Conservation (phyloP, 371 early-diverging fungal genomes). For the Rhizomucor miehei region DNA sequence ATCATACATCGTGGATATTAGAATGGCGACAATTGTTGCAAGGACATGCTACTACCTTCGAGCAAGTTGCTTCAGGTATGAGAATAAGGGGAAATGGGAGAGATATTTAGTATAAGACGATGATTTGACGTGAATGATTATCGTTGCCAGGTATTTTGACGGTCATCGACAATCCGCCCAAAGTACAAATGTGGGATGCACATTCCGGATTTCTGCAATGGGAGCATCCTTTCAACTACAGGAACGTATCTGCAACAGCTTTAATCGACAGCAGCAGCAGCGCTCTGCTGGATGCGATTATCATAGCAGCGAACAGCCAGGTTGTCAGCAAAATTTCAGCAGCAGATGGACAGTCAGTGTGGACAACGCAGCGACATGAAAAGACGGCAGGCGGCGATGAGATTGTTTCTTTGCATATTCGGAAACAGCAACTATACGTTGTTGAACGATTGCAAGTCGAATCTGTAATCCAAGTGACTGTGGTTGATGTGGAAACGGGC, state of each 20-base stretch:
- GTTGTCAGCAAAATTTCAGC: too few species aligned
- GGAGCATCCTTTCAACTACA: background rate
- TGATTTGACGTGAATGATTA: constrained; percentile 20
- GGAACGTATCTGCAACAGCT: too few species aligned
- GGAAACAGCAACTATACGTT: constrained; percentile 15
- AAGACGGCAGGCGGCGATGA: too few species aligned
- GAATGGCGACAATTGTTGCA: background rate
- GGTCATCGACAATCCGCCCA: background rate
- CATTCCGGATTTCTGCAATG: constrained; percentile 10
- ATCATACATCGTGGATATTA: too few species aligned
- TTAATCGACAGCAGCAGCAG: too few species aligned
- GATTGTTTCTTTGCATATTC: constrained; percentile 6
- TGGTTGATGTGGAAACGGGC: constrained; percentile 20
- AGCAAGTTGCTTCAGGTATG: too few species aligned
- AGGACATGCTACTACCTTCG: constrained; percentile 37
- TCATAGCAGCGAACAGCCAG: too few species aligned
- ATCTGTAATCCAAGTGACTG: constrained; percentile 7
- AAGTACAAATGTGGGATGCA: constrained; percentile 9
- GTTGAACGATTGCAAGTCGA: constrained; percentile 1
- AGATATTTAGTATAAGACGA: too few species aligned
- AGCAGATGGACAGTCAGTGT: too few species aligned
- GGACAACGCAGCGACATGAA: too few species aligned
- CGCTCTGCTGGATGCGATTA: too few species aligned
- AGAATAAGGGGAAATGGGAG: constrained; percentile 8
- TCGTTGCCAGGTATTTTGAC: constrained; percentile 8